phyloP scores from a whole-genome alignment of 805 yeast genomes.

The Hanseniaspora opuntiae region DNA sequence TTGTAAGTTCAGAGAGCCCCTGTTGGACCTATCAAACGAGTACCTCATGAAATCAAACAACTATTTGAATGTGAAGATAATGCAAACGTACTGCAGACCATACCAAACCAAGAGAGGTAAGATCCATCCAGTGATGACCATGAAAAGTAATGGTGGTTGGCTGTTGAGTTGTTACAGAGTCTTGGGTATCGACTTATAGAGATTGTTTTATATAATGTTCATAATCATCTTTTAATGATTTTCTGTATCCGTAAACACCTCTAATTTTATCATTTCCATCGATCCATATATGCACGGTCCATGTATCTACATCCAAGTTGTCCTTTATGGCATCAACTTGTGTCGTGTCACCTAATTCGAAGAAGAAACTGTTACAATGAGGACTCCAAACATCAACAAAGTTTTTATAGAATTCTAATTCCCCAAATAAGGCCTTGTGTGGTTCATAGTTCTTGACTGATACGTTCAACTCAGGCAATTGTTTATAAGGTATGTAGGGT shows the following conservation, averaged over 20 bases:
- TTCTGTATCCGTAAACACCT: conserved; percentile 52
- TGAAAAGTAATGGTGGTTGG: conserved; percentile 85
- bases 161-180: conserved; percentile 68
- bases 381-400: conserved; percentile 35
- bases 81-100: conserved; percentile 69
- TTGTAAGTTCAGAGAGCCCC: conserved; percentile 64
- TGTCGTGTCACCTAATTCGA: conserved; percentile 54
- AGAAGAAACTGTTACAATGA: conserved; percentile 43
- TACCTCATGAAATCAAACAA: conserved; percentile 52
- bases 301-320: conserved; percentile 22
- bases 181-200: conserved; percentile 33
- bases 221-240: conserved; percentile 9
- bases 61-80: conserved; percentile 67
- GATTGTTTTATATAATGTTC: not conserved
- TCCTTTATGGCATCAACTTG: conserved; percentile 39
- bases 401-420: conserved; percentile 52
- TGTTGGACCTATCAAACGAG: conserved; percentile 57
- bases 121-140: conserved; percentile 89
- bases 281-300: conserved; percentile 36
- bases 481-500: conserved; percentile 47
- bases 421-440: conserved; percentile 61
- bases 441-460: conserved; percentile 74
- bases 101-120: conserved; percentile 91
- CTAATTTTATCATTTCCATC: conserved; percentile 45
- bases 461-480: conserved; percentile 28